phyloP scores from a whole-genome alignment of 192 early-diverging fungal genomes.

The Coemansia sp. region DNA sequence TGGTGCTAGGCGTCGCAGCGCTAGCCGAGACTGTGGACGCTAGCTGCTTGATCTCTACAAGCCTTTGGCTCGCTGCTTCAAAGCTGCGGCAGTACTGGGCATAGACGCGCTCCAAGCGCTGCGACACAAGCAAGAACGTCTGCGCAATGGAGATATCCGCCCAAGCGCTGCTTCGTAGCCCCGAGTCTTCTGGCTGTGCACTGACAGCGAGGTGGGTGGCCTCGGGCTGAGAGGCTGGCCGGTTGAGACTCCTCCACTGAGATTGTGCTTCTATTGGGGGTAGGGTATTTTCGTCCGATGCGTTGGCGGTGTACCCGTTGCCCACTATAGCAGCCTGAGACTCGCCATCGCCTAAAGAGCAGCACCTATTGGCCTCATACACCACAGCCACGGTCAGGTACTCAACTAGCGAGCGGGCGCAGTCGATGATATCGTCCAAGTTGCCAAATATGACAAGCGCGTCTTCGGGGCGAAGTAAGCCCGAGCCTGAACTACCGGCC shows the following conservation, averaged over 20 bases:
- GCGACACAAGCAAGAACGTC: conserved; percentile 47
- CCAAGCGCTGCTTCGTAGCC: conserved; percentile 45
- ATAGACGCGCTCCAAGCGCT: conserved; percentile 54
- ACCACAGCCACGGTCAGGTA: conserved; percentile 64
- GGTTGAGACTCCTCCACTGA: conserved; percentile 21
- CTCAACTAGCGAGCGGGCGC: conserved; percentile 69
- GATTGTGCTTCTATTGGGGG: background rate
- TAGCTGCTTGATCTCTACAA: conserved; percentile 49
- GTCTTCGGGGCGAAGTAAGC: conserved; percentile 63
- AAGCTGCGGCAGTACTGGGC: conserved; percentile 57
- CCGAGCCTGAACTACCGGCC: conserved; percentile 38
- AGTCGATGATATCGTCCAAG: conserved; percentile 72
- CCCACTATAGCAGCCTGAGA: background rate
- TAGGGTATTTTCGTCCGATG: background rate
- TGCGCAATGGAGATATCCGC: conserved; percentile 52
- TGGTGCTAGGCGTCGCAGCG: conserved; percentile 12
- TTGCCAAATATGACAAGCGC: conserved; percentile 79
- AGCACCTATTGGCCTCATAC: conserved; percentile 49
- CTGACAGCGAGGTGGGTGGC: conserved; percentile 2
- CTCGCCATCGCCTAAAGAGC: conserved; percentile 12
- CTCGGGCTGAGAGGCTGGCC: conserved; percentile 32
- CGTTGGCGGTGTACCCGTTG: background rate
- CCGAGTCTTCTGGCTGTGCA: conserved; percentile 12
- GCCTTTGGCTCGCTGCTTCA: conserved; percentile 51
- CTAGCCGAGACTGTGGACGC: conserved; percentile 20